phyloP scores from a whole-genome alignment of 768 basidiomycete genomes.

The Termitomyces titanicus region DNA sequence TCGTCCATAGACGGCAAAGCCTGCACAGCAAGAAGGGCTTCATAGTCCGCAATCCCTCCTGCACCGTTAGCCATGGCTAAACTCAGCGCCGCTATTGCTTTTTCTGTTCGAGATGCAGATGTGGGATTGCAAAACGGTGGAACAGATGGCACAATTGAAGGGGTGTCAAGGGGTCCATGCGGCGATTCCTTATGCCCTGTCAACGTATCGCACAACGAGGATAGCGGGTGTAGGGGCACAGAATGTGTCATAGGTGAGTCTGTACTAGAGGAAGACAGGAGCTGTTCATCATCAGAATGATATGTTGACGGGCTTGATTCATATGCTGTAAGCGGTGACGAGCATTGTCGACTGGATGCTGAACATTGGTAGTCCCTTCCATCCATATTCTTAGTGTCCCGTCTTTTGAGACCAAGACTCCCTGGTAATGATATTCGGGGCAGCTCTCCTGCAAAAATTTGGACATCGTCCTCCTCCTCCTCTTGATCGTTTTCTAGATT shows the following conservation, averaged over 20 bases:
- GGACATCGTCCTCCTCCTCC: constrained; percentile 54
- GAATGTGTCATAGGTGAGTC: constrained; percentile 3
- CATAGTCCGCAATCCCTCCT: constrained; percentile 55
- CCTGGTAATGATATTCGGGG: constrained; percentile 17
- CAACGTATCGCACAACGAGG: not conserved
- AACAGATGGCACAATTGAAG: not conserved
- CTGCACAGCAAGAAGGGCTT: constrained; percentile 39
- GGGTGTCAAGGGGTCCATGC: not conserved
- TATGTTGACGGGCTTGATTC: constrained; percentile 24
- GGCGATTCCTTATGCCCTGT: not conserved
- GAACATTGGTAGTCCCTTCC: not conserved
- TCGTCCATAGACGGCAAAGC: constrained; percentile 29
- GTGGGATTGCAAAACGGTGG: too few relatives aligned
- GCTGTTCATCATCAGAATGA: constrained; percentile 34
- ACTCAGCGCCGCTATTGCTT: constrained; percentile 54
- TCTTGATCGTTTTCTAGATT: constrained; percentile 25
- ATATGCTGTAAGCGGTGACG: constrained; percentile 26
- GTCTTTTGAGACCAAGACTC: constrained; percentile 27
- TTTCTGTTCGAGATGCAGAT: constrained; percentile 49
- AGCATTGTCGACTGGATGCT: constrained; percentile 20
- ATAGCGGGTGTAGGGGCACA: not conserved
- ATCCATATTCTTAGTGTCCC: constrained; percentile 41
- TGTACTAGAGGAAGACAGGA: constrained; percentile 6
- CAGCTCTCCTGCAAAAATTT: constrained; percentile 47
- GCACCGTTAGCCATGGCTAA: constrained; percentile 65